A percentile compares a stretch with the other conserved stretches of the same genome.
phyloP scores from a whole-genome alignment of 2,329 filamentous ascomycete genomes.

The Nothopassalora personata region DNA sequence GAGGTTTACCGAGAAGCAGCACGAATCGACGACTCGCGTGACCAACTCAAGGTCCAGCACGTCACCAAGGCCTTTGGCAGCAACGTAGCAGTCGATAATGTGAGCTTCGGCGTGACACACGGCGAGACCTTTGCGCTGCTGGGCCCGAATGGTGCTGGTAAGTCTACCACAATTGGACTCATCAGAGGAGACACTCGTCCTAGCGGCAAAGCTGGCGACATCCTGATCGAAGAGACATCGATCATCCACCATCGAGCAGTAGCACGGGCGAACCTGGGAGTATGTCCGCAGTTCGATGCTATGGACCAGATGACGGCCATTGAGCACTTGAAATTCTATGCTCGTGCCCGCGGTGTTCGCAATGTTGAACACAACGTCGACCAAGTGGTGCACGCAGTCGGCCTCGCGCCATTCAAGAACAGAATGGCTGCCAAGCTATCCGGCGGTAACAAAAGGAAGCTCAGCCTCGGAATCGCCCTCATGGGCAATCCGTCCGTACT shows the following conservation, averaged over 20 bases:
- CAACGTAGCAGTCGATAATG: slow-evolving; percentile 77
- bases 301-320: slow-evolving; percentile 86
- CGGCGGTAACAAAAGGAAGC: slow-evolving; percentile 90
- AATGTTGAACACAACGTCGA: slow-evolving; percentile 72
- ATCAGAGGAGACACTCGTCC: slow-evolving; percentile 85
- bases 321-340: slow-evolving; percentile 86
- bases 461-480: slow-evolving; percentile 80
- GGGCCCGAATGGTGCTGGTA: slow-evolving; percentile 87
- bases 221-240: slow-evolving; percentile 72
- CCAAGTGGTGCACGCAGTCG: slow-evolving; percentile 74
- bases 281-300: slow-evolving; percentile 72
- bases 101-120: slow-evolving; percentile 69
- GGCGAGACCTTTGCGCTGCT: slow-evolving; percentile 85
- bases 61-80: slow-evolving; percentile 73
- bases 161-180: slow-evolving; percentile 81
- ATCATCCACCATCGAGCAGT: slow-evolving; percentile 66
- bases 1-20: slow-evolving; percentile 62
- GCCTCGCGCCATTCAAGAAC: slow-evolving; percentile 62
- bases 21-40: slow-evolving; percentile 55
- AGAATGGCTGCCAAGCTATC: slow-evolving; percentile 76
- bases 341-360: slow-evolving; percentile 70
- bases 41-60: slow-evolving; percentile 73
- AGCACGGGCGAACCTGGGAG: slow-evolving; percentile 74
- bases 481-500: slow-evolving; percentile 89
- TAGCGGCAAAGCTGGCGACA: slow-evolving; percentile 64